phyloP scores from a whole-genome alignment of 108 stramenopile species.

The Pseudonitzschia multistriata region DNA sequence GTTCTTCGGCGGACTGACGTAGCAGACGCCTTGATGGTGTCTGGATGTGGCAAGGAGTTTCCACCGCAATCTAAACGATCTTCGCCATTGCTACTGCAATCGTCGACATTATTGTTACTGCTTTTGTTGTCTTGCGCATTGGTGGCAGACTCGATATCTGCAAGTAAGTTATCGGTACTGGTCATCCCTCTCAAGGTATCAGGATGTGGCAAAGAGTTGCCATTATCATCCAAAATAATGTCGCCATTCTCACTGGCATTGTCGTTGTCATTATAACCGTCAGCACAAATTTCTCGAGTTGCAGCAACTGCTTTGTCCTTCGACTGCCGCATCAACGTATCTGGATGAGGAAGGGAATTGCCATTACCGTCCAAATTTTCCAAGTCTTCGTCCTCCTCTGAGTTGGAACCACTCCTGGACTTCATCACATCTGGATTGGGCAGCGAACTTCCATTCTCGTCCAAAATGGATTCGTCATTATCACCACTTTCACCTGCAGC shows the following conservation, averaged over 20 bases:
- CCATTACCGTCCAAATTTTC: background rate
- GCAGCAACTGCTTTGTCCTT: too few species aligned
- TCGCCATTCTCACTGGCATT: too few species aligned
- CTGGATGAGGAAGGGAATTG: background rate
- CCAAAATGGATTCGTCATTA: background rate
- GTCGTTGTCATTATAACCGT: too few species aligned
- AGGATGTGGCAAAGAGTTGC: background rate
- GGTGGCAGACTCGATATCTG: background rate
- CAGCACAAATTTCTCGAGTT: too few species aligned
- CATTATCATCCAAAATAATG: background rate
- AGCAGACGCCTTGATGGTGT: background rate
- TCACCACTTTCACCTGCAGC: background rate
- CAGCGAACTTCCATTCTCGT: constrained; percentile 6
- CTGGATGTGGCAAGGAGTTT: background rate
- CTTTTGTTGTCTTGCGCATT: background rate
- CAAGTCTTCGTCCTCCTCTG: background rate
- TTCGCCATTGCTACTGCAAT: background rate
- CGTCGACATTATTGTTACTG: background rate
- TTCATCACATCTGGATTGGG: background rate
- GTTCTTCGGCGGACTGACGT: background rate
- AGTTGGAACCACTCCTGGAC: background rate
- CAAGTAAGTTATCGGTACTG: background rate
- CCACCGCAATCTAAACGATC: background rate
- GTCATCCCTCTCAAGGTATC: background rate
- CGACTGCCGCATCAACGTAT: background rate